These are phyloP conservation scores for Pythium aphanidermatum DNA, from an alignment of 352 stramenopile species.

Conservation along the genomic window DNA sequence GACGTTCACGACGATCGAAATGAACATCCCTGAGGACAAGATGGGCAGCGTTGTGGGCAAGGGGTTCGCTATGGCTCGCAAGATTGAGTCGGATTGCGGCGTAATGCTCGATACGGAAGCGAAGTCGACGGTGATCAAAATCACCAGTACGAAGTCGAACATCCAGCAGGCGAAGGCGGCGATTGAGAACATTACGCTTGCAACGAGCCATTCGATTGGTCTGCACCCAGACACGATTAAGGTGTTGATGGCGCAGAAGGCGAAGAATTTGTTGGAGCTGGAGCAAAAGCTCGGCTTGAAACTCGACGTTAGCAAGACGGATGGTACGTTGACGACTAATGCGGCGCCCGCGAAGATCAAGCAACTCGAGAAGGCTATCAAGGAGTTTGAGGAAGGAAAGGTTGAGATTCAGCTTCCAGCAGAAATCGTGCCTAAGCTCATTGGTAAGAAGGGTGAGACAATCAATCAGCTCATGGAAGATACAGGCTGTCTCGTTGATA, in stretches of 20 bases:
- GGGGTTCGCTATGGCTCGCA: slow-evolving; percentile 42
- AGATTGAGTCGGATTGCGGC: slow-evolving; percentile 51
- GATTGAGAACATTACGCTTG: slow-evolving; percentile 69
- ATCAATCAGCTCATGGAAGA: slow-evolving; percentile 84
- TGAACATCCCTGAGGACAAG: slow-evolving; percentile 48
- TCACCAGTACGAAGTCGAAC: slow-evolving; percentile 49
- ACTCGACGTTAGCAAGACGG: slow-evolving; percentile 60
- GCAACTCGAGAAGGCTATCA: slow-evolving; percentile 45
- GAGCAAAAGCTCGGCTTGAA: slow-evolving; percentile 52
- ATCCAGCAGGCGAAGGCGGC: slow-evolving; percentile 28
- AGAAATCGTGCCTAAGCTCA: slow-evolving; percentile 77
- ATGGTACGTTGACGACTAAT: slow-evolving; percentile 55
- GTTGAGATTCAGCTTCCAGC: slow-evolving; percentile 55
- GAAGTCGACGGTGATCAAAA: slow-evolving; percentile 43
- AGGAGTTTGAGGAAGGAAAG: slow-evolving; percentile 45
- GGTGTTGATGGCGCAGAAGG: slow-evolving; percentile 69
- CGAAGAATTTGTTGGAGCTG: slow-evolving; percentile 63
- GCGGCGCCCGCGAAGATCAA: slow-evolving; percentile 46
- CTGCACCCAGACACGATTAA: slow-evolving; percentile 75
- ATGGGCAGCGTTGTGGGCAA: slow-evolving; percentile 70
- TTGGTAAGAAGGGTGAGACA: slow-evolving; percentile 80
- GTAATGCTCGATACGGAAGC: slow-evolving; percentile 61
- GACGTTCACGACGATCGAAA: slow-evolving; percentile 46
- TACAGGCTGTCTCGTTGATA: slow-evolving; percentile 63
- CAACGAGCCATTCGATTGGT: slow-evolving; percentile 56